Percentiles rank a stretch among this genome's conserved stretches.
Conservation (phyloP, 371 early-diverging fungal species). For the Mortierella sp. region DNA sequence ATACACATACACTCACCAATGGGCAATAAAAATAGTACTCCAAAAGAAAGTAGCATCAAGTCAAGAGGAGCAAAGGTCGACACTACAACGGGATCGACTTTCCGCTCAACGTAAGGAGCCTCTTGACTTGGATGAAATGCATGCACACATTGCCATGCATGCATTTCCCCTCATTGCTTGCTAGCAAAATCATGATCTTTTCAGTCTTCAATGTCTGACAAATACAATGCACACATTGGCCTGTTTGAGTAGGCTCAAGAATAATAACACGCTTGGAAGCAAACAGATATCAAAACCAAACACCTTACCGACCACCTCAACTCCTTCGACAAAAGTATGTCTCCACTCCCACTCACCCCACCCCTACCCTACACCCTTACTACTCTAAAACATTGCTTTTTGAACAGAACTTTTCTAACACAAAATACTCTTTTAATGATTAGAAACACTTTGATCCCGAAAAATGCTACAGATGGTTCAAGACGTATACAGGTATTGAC, state of each 20-base stretch:
- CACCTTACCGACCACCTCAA: constrained; percentile 5
- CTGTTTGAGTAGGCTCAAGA: constrained; percentile 38
- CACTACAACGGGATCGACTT: constrained; percentile 20
- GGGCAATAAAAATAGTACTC: constrained; percentile 51
- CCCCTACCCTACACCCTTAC: background rate
- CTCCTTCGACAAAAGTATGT: constrained; percentile 10
- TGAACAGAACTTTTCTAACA: background rate
- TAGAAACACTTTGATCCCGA: constrained; percentile 26
- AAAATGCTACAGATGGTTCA: constrained; percentile 39
- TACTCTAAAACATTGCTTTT: background rate
- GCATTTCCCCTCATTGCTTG: background rate
- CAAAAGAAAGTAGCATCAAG: constrained; percentile 25
- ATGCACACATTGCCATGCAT: background rate
- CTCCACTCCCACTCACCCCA: background rate
- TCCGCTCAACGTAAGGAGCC: constrained; percentile 34
- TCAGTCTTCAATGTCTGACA: constrained; percentile 12
- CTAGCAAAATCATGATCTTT: background rate
- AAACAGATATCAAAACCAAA: constrained; percentile 21
- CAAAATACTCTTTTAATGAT: constrained; percentile 2
- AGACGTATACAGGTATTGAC: constrained; percentile 36
- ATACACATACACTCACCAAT: constrained; percentile 9
- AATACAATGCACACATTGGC: constrained; percentile 3
- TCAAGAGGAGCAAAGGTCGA: constrained; percentile 45
- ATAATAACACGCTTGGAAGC: constrained; percentile 15
- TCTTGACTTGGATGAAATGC: background rate